phyloP scores from a whole-genome alignment of 129 eudicot genomes.

The Centaurea solstitialis region DNA sequence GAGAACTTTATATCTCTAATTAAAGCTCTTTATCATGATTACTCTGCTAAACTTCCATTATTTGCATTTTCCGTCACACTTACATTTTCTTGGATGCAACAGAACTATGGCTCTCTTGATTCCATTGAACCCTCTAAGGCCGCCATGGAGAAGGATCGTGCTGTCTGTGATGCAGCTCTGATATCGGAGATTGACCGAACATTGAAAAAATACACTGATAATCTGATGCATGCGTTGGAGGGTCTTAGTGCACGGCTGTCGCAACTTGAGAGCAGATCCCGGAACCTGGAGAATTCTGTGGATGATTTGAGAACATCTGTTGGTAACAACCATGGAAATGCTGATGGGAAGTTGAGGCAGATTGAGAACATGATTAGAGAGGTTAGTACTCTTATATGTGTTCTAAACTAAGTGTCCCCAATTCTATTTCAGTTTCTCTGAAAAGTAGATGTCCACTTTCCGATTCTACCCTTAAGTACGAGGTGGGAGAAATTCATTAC shows the following conservation, averaged over 20 bases:
- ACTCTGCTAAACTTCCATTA: neutral
- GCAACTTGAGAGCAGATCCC: slow-evolving; percentile 78
- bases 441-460: neutral
- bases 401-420: neutral
- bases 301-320: slow-evolving; percentile 78
- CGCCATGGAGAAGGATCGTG: slow-evolving; percentile 56
- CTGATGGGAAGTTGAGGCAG: slow-evolving; percentile 86
- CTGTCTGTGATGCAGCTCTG: slow-evolving; percentile 49
- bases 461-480: neutral
- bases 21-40: neutral
- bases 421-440: too few species aligned
- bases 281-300: slow-evolving; percentile 65
- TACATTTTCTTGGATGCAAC: slow-evolving; percentile 16
- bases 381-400: slow-evolving; percentile 36
- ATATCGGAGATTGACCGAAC: slow-evolving; percentile 84
- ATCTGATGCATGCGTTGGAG: slow-evolving; percentile 72
- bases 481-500: neutral
- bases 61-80: neutral
- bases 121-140: slow-evolving; percentile 54
- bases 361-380: slow-evolving; percentile 84
- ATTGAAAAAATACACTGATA: slow-evolving; percentile 76
- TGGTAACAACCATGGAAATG: slow-evolving; percentile 76
- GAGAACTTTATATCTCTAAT: neutral
- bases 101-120: slow-evolving; percentile 72
- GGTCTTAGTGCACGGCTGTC: slow-evolving; percentile 74